A percentile compares a stretch with the other conserved stretches of the same genome.
Conservation (phyloP, 148 eudicot species). For the Nepenthes mirabilis region DNA sequence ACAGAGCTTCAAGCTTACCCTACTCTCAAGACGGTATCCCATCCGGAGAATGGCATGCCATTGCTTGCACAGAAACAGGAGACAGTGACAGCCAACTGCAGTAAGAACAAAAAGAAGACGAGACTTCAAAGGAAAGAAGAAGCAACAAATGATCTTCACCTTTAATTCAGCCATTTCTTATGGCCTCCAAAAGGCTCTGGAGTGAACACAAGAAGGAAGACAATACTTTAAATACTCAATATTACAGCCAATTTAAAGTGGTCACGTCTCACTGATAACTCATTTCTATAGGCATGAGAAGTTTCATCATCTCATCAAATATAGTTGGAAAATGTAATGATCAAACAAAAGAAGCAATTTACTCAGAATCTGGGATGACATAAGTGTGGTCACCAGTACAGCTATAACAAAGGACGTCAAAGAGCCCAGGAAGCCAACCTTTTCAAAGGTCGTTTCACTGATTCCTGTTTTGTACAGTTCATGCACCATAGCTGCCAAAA, state of each 20-base stretch:
- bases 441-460: slow-evolving; percentile 92
- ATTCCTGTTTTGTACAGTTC: slow-evolving; percentile 94
- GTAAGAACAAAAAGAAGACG: slow-evolving; percentile 2
- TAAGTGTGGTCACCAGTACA: background rate
- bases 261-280: too few species aligned
- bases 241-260: too few species aligned
- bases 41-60: slow-evolving; percentile 72
- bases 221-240: too few species aligned
- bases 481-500: slow-evolving; percentile 94
- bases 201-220: background rate
- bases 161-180: too few species aligned
- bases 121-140: background rate
- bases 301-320: too few species aligned
- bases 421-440: slow-evolving; percentile 33
- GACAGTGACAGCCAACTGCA: slow-evolving; percentile 73
- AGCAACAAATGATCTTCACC: background rate
- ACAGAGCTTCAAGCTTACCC: slow-evolving; percentile 37
- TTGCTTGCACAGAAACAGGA: slow-evolving; percentile 80
- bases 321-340: too few species aligned
- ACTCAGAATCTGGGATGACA: background rate
- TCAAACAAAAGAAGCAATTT: background rate
- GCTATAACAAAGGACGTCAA: background rate
- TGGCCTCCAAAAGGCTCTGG: background rate
- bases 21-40: slow-evolving; percentile 65
- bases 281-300: too few species aligned